Percentiles rank a stretch among this genome's conserved stretches.
Conservation (phyloP, 2,329 filamentous ascomycete species). For the Claviceps fusiformis region DNA sequence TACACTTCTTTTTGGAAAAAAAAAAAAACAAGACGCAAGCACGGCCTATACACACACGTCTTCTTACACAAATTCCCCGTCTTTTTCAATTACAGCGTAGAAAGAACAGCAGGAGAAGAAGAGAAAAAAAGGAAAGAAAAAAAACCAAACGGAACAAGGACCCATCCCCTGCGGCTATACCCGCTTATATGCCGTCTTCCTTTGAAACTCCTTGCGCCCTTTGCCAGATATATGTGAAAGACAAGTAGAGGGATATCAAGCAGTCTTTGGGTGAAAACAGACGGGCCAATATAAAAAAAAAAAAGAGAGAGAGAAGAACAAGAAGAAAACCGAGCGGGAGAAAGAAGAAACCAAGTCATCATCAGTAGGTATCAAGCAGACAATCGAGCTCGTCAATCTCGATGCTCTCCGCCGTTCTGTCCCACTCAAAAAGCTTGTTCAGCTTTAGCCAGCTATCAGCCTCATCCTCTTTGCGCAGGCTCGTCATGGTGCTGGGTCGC, state of each 20-base stretch:
- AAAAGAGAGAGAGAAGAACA: background rate
- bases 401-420: slow-evolving; percentile 71
- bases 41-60: background rate
- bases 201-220: slow-evolving; percentile 10
- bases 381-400: slow-evolving; percentile 88
- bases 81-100: background rate
- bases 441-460: slow-evolving; percentile 27
- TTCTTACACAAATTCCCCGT: background rate
- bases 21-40: background rate
- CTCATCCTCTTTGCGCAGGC: slow-evolving; percentile 24
- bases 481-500: slow-evolving; percentile 18
- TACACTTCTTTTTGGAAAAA: slow-evolving; percentile 4
- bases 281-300: background rate
- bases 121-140: background rate
- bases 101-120: background rate
- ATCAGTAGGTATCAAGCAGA: slow-evolving; percentile 62
- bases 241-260: slow-evolving; percentile 1
- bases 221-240: slow-evolving; percentile 6
- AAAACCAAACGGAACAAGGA: background rate
- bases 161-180: background rate
- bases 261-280: background rate
- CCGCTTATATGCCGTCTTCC: background rate
- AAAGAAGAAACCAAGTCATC: background rate
- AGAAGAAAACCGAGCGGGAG: too few species aligned
- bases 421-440: slow-evolving; percentile 36